Percentiles rank a stretch among this genome's conserved stretches.
Conservation (phyloP, 1,284 basidiomycete genomes). For the Cutaneotrichosporon arboriforme region DNA sequence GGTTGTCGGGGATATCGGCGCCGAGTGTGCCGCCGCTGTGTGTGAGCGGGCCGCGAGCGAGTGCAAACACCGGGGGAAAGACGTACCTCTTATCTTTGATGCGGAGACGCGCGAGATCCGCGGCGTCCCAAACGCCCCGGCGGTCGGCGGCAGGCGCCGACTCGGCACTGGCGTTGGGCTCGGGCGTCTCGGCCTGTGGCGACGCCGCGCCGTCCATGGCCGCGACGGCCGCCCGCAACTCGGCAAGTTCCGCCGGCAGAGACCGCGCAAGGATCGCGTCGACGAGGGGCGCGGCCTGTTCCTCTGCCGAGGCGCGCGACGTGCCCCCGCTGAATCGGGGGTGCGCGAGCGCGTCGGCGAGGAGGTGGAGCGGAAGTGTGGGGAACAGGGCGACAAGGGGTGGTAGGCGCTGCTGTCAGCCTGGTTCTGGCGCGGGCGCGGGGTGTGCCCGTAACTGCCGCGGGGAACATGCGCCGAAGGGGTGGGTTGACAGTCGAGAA, state of each 20-base stretch:
- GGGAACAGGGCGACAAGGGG: conserved; percentile 39
- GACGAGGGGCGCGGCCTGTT: conserved; percentile 37
- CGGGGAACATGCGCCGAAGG: neutral
- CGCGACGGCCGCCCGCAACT: conserved; percentile 24
- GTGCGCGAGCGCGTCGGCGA: conserved; percentile 42
- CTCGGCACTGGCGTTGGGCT: no score
- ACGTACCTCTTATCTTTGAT: conserved; percentile 50
- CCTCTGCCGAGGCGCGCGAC: conserved; percentile 20
- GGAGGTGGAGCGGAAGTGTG: conserved; percentile 31
- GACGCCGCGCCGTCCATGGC: neutral
- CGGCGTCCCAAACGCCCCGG: conserved; percentile 50
- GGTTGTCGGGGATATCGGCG: conserved; percentile 60
- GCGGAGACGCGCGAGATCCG: conserved; percentile 59
- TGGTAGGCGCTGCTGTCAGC: conserved; percentile 25
- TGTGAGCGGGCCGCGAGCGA: neutral
- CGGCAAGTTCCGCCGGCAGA: conserved; percentile 35
- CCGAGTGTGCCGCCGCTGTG: conserved; percentile 50
- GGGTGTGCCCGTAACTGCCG: no score
- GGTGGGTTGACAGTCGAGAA: neutral
- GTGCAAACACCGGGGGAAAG: neutral
- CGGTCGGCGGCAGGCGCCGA: no score
- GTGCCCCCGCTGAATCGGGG: conserved; percentile 25
- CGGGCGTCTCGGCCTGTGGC: neutral
- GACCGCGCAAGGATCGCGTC: conserved; percentile 38
- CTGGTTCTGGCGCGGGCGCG: neutral